Conservation (phyloP, 495 filamentous ascomycete species). For the Geopyxis carbonaria region DNA sequence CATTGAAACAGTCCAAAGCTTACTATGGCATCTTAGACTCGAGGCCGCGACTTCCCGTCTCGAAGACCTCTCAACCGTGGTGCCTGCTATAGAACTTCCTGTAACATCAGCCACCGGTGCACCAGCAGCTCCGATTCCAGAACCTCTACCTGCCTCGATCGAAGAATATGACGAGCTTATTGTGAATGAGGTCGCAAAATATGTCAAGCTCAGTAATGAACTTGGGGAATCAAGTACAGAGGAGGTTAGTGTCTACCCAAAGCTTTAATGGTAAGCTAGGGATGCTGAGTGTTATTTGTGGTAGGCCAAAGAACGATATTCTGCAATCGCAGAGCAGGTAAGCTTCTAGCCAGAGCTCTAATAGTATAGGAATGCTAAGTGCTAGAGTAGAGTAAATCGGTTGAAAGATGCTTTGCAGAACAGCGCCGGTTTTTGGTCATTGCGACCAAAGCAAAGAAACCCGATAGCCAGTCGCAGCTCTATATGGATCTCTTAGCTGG, state of each 20-base stretch:
- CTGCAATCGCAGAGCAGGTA: slow-evolving; percentile 8
- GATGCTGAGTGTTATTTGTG: neutral
- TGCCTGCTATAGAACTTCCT: slow-evolving; percentile 37
- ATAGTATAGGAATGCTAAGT: neutral
- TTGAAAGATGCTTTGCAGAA: slow-evolving; percentile 45
- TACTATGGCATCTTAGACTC: slow-evolving; percentile 50
- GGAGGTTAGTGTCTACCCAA: slow-evolving; percentile 51
- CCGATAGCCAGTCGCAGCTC: slow-evolving; percentile 43
- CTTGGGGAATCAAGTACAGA: slow-evolving; percentile 64
- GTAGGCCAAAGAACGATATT: neutral
- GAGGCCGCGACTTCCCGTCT: slow-evolving; percentile 93
- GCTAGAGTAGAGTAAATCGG: slow-evolving; percentile 18
- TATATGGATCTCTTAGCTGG: slow-evolving; percentile 64
- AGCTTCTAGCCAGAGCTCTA: neutral
- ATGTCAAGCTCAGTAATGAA: slow-evolving; percentile 56
- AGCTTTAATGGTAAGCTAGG: neutral
- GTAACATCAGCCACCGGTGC: slow-evolving; percentile 24
- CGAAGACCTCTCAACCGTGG: slow-evolving; percentile 61
- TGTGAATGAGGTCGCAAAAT: slow-evolving; percentile 54
- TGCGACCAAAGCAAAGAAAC: slow-evolving; percentile 82
- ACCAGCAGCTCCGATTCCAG: slow-evolving; percentile 31
- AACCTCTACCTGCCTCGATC: slow-evolving; percentile 55
- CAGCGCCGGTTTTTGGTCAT: slow-evolving; percentile 77
- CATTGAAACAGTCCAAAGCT: neutral
- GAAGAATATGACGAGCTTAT: slow-evolving; percentile 76